Percentiles rank a stretch among this genome's conserved stretches.
Evolutionary conservation across 768 basidiomycete genomes (phyloP).

Genomic region (Collybiopsis luxurians): DNA sequence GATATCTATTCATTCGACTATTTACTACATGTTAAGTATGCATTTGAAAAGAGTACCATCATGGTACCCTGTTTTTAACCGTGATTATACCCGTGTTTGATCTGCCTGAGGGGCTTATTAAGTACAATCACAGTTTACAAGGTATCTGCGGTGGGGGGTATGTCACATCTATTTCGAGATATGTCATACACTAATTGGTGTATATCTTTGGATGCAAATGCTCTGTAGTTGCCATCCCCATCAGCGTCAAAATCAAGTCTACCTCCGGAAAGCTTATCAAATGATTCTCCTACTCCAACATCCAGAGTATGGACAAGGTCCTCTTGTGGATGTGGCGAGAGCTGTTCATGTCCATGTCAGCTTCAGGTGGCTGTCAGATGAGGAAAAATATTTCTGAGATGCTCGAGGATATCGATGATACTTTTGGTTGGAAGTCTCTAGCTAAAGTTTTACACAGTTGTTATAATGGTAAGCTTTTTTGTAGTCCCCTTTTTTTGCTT

Average conservation of each 20-base stretch:
- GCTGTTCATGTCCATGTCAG: constrained; percentile 55
- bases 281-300: constrained; percentile 36
- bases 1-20: too few species aligned
- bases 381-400: constrained; percentile 43
- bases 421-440: constrained; percentile 49
- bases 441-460: constrained; percentile 58
- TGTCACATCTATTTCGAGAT: constrained; percentile 6
- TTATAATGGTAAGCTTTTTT: constrained; percentile 29
- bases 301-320: constrained; percentile 33
- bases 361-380: constrained; percentile 27
- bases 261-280: constrained; percentile 36
- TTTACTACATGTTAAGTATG: too few species aligned
- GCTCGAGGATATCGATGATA: constrained; percentile 54
- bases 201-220: constrained; percentile 41
- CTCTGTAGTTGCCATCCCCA: constrained; percentile 30
- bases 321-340: constrained; percentile 70
- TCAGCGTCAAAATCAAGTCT: constrained; percentile 33
- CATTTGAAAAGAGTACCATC: too few species aligned
- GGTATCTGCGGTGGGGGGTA: constrained; percentile 28
- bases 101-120: too few species aligned
- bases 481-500: constrained; percentile 3
- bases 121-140: too few species aligned
- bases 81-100: too few species aligned
- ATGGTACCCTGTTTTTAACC: too few species aligned
- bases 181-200: background rate